Conservation (phyloP, 768 basidiomycete species). For the Dioszegia crocea region DNA sequence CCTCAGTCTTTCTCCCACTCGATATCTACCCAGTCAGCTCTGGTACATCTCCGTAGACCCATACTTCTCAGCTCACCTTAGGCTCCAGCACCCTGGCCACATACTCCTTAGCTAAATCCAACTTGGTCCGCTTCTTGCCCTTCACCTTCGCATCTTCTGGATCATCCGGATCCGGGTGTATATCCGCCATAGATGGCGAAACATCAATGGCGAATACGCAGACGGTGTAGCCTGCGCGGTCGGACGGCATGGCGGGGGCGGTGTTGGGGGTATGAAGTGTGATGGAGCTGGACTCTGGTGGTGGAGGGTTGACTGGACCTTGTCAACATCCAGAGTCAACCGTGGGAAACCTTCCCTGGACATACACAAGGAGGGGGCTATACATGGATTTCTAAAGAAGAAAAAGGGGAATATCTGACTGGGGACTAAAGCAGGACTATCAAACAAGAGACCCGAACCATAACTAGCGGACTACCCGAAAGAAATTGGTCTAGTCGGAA, state of each 20-base stretch:
- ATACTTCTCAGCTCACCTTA: conserved; percentile 58
- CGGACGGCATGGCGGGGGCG: conserved; percentile 20
- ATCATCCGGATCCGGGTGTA: conserved; percentile 58
- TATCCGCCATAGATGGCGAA: conserved; percentile 75
- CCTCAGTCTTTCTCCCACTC: conserved; percentile 85
- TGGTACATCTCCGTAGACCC: neutral
- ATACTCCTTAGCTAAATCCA: conserved; percentile 78
- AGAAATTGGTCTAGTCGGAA: conserved; percentile 3
- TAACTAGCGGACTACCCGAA: too few species aligned
- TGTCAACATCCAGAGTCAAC: neutral
- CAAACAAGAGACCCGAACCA: neutral
- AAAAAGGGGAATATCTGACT: too few species aligned
- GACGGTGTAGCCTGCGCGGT: conserved; percentile 46
- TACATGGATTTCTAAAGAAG: neutral
- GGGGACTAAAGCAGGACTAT: neutral
- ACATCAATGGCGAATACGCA: conserved; percentile 74
- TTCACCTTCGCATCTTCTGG: conserved; percentile 52
- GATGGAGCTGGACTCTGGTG: neutral
- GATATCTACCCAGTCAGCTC: conserved; percentile 63
- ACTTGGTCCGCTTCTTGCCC: conserved; percentile 59
- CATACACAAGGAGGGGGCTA: too few species aligned
- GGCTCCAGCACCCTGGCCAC: conserved; percentile 87
- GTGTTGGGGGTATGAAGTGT: neutral
- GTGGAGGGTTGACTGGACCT: conserved; percentile 8
- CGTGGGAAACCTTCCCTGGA: conserved; percentile 9